Percentiles rank a stretch among this genome's conserved stretches.
Conservation (phyloP, 306 rosid genomes). For the Benincasa hispida region DNA sequence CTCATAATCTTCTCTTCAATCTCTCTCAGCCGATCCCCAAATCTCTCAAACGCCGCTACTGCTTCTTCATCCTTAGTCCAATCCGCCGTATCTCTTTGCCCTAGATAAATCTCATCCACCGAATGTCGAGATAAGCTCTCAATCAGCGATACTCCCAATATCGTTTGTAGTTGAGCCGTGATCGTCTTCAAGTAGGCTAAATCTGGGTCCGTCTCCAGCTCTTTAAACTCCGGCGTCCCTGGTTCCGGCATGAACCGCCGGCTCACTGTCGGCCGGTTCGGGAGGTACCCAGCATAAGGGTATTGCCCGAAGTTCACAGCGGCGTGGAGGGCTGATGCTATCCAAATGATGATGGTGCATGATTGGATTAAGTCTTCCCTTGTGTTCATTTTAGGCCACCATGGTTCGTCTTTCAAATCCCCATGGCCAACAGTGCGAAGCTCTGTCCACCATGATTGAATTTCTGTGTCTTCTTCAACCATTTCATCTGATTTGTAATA, state of each 20-base stretch:
- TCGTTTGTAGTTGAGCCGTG: conserved; percentile 81
- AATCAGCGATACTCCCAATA: conserved; percentile 71
- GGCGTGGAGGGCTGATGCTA: conserved; percentile 93
- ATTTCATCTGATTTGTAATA: conserved; percentile 44
- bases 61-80: conserved; percentile 63
- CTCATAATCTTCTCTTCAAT: conserved; percentile 46
- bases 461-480: conserved; percentile 44
- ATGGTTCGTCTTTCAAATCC: conserved; percentile 48
- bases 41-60: conserved; percentile 44
- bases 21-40: conserved; percentile 31
- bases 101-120: conserved; percentile 77
- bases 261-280: conserved; percentile 87
- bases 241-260: conserved; percentile 94
- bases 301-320: conserved; percentile 95
- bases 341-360: conserved; percentile 73
- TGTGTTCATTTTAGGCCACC: conserved; percentile 81
- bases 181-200: conserved; percentile 70
- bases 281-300: conserved; percentile 87
- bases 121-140: conserved; percentile 80
- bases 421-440: conserved; percentile 72
- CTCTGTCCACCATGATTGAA: conserved; percentile 78
- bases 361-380: conserved; percentile 43
- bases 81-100: conserved; percentile 46
- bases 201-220: conserved; percentile 55
- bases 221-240: conserved; percentile 61